Percentiles rank a stretch among this genome's conserved stretches.
Conservation (phyloP, 306 rosid genomes). For the Betula pendula region DNA sequence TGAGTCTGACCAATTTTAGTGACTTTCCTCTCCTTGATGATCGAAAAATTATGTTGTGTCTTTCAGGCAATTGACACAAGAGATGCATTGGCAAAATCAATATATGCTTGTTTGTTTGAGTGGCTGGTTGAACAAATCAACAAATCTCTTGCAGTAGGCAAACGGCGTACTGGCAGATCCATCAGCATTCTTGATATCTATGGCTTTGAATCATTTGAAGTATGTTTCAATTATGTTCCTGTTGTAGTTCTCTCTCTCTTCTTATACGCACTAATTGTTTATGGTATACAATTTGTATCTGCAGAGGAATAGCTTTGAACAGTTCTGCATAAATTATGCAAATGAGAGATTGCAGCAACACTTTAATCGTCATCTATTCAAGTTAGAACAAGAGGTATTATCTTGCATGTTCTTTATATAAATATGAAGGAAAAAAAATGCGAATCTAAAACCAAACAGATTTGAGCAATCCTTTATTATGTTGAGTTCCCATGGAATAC, state of each 20-base stretch:
- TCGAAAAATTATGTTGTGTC: slow-evolving; percentile 18
- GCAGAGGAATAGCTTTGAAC: slow-evolving; percentile 98
- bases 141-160: slow-evolving; percentile 97
- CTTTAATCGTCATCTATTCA: slow-evolving; percentile 97
- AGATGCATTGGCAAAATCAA: slow-evolving; percentile 98
- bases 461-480: background rate
- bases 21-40: slow-evolving; percentile 4
- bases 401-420: slow-evolving; percentile 3
- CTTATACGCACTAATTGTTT: slow-evolving; percentile 15
- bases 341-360: slow-evolving; percentile 97
- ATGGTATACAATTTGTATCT: slow-evolving; percentile 16
- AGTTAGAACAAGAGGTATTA: slow-evolving; percentile 96
- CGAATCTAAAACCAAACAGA: slow-evolving; percentile 19
- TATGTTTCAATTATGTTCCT: slow-evolving; percentile 41
- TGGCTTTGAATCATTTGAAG: slow-evolving; percentile 99
- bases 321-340: slow-evolving; percentile 98
- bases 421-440: slow-evolving; percentile 11
- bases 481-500: slow-evolving; percentile 1
- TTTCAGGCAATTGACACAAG: slow-evolving; percentile 86
- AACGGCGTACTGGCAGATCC: slow-evolving; percentile 95
- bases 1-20: background rate
- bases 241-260: slow-evolving; percentile 7
- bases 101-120: slow-evolving; percentile 88
- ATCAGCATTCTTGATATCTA: slow-evolving; percentile 97
- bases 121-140: slow-evolving; percentile 98